phyloP scores from a whole-genome alignment of 345 rosid species.

The Punica granatum region DNA sequence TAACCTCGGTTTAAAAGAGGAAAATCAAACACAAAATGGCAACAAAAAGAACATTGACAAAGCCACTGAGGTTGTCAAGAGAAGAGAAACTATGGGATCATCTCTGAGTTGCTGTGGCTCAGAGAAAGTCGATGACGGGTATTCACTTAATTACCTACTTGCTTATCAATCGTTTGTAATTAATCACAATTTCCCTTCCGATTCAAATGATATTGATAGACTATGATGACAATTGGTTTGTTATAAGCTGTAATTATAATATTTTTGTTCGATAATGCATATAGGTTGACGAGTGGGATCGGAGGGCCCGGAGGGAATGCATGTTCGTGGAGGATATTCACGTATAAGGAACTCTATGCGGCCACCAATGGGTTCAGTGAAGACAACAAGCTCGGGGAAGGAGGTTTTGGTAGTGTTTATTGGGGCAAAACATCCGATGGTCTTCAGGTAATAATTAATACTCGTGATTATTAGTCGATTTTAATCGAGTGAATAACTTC shows the following conservation, averaged over 20 bases:
- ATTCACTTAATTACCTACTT: neutral
- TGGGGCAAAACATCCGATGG: slow-evolving; percentile 73
- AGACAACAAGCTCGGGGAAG: slow-evolving; percentile 53
- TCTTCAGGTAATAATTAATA: slow-evolving; percentile 40
- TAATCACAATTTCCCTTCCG: neutral
- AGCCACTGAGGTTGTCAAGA: neutral
- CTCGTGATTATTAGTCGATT: too few species aligned
- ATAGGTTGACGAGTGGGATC: neutral
- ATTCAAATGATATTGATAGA: too few species aligned
- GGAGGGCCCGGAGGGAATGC: slow-evolving; percentile 15
- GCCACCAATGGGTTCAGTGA: slow-evolving; percentile 73
- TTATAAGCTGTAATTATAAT: too few species aligned
- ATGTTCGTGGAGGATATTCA: slow-evolving; percentile 58
- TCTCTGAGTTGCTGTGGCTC: slow-evolving; percentile 36
- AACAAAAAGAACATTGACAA: neutral
- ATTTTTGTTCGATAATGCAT: neutral
- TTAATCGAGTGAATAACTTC: neutral
- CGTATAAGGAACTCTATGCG: slow-evolving; percentile 50
- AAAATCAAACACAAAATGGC: neutral
- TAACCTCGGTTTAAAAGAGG: slow-evolving; percentile 18
- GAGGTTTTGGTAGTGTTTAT: slow-evolving; percentile 65
- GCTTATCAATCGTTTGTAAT: neutral
- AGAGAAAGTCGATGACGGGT: slow-evolving; percentile 46
- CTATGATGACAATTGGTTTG: too few species aligned
- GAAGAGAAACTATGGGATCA: slow-evolving; percentile 39